phyloP scores from a whole-genome alignment of 495 filamentous ascomycete species.

The Physcia stellaris region DNA sequence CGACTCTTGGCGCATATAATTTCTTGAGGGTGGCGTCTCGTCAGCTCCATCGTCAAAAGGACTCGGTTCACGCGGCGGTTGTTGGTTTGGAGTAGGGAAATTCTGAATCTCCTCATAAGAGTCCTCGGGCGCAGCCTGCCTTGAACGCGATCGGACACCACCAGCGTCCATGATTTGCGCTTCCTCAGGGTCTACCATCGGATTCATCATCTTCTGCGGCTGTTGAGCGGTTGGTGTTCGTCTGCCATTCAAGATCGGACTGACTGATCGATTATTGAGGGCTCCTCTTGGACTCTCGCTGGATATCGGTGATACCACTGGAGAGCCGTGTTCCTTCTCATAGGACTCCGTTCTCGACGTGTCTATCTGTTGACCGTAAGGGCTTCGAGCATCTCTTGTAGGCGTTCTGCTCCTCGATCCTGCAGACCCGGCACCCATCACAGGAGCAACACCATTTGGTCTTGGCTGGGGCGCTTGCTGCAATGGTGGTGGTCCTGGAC shows the following conservation, averaged over 20 bases:
- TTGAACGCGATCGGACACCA: slow-evolving; percentile 12
- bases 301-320: slow-evolving; percentile 40
- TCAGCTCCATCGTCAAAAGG: slow-evolving; percentile 9
- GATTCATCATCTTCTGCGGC: slow-evolving; percentile 20
- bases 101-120: slow-evolving; percentile 8
- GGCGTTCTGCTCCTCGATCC: slow-evolving; percentile 47
- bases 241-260: slow-evolving; percentile 37
- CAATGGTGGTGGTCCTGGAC: slow-evolving; percentile 73
- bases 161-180: slow-evolving; percentile 7
- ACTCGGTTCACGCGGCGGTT: slow-evolving; percentile 9
- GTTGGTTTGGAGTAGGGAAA: slow-evolving; percentile 6
- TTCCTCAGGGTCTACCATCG: slow-evolving; percentile 10
- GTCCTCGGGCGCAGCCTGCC: slow-evolving; percentile 15
- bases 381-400: slow-evolving; percentile 36
- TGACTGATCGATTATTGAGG: slow-evolving; percentile 17
- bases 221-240: slow-evolving; percentile 45
- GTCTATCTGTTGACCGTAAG: slow-evolving; percentile 37
- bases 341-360: slow-evolving; percentile 30
- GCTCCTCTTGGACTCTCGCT: slow-evolving; percentile 29
- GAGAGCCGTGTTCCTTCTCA: slow-evolving; percentile 36
- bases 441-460: slow-evolving; percentile 33
- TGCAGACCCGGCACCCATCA: slow-evolving; percentile 6
- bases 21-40: neutral
- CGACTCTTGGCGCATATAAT: neutral
- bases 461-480: slow-evolving; percentile 74